Evolutionary conservation across 768 basidiomycete genomes (phyloP).

Genomic region (Boletus patriciae): DNA sequence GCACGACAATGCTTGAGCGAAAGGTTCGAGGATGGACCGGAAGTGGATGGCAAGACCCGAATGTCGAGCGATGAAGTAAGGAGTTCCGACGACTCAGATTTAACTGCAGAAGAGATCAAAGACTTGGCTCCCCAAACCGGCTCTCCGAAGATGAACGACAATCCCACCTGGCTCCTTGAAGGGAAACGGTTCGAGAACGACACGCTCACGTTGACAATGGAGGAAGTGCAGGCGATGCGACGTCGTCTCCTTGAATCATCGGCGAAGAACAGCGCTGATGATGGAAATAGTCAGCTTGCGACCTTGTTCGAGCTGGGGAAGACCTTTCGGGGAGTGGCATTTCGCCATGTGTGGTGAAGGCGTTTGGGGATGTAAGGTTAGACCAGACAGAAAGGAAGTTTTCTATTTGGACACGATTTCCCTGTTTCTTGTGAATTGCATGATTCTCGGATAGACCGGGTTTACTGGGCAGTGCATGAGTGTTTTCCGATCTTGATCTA

Average conservation of each 20-base stretch:
- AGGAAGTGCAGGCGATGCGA: conserved; percentile 20
- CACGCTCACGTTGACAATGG: conserved; percentile 18
- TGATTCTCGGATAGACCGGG: neutral
- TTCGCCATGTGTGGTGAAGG: conserved; percentile 29
- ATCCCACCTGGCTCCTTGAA: neutral
- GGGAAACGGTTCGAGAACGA: conserved; percentile 4
- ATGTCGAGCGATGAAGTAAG: neutral
- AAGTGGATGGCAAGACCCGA: neutral
- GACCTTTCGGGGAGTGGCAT: conserved; percentile 20
- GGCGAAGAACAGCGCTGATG: neutral
- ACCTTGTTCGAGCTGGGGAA: conserved; percentile 24
- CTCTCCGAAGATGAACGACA: neutral
- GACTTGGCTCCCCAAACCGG: neutral
- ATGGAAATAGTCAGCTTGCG: conserved; percentile 13
- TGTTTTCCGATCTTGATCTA: neutral
- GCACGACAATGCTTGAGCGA: neutral
- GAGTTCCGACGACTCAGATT: neutral
- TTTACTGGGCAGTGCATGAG: neutral
- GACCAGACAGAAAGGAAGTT: neutral
- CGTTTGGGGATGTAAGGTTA: neutral
- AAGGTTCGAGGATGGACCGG: neutral
- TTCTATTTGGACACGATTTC: neutral
- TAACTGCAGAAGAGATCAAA: neutral
- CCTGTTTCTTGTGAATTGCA: neutral
- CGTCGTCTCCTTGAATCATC: conserved; percentile 7